Base-by-base conservation (phyloP, 2,329 filamentous ascomycete species). In the Botrytis cinerea region DNA sequence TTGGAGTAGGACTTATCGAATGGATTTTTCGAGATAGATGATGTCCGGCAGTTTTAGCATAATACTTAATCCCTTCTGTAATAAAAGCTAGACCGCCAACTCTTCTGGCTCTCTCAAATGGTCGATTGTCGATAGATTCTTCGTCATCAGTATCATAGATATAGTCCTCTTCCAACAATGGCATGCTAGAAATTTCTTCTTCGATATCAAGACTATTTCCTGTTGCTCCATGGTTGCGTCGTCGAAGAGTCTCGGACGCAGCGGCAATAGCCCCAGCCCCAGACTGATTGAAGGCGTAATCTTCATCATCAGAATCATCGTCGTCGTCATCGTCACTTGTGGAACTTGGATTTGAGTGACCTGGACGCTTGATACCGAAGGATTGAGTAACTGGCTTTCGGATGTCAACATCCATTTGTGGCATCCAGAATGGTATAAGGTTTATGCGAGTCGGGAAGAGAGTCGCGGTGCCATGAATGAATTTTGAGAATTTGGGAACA, bases 401-500 rank as follows among this genome's bases (percentile, higher is more conserved):
- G 79, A 99, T 99, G 80, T 99, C 96, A 38, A 97, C 90, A 77
- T 97, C 91, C 96, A 99, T 99, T 83, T 99, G 96, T 1, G 96
- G 96, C 86, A 95, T 93, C 96, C 96, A 99, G 86, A 93, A 99
- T 0, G 96, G 96, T 9, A 99, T 86, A 20, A 99, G 87, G 66
- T 98, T 86, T 82, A 99, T 99, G 72, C 92, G 90, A 62, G 91
- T 88, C 0, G 95, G 95, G 82, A 98, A 97, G 63, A 99, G 84
- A 18, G 90, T 93, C 16, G 95, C 95, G 2, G 92, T 94, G 74
- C 96, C 96, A 82, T 99, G 96, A 74, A 99, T 98, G 82, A 98
- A 99, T 84, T 99, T 99, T 80, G 94, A 98, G 83, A 98, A 99
- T 81, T 99, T 99, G 75, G 96, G 96, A 3, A 99, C 95, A n/a